Evolutionary conservation across 305 asterid species (phyloP), one percentile per base, ranked within the genome.

Genomic region (Plantago coronopus): DNA sequence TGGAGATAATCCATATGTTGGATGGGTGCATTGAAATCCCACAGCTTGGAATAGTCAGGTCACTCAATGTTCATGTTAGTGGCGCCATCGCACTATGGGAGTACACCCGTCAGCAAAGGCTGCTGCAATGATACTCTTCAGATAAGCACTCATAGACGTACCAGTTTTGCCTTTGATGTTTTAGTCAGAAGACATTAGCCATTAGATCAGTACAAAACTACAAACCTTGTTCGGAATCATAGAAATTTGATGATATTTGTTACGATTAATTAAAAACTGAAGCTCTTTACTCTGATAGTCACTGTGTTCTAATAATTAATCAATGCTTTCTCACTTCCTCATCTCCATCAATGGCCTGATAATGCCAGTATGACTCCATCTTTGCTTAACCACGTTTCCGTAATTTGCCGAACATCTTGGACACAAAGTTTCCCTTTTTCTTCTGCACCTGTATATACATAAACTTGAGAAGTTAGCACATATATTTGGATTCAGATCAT

Each of bases 11-110:
- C 73, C 98, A 88, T 72, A 76, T 86, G 70, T 64, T 88, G 79
- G 98, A 91, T 73, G 86, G 84, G 68, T 91, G 98, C 79, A 76
- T 91, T 20, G 98, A 91, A 74, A 91, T 91, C 59, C 98, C 97
- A 38, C 97, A 91, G 83, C 73, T 91, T 29, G 98, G 98, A 69
- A 75, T 91, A 14, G 93, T 91, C 64, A 77, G 98, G 68, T 91
- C 98, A 17, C 85, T 91, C 18, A 91, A 91, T 56, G 98, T 91
- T 64, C 98, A 91, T 72, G 98, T 91, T 62, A 91, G 97, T 57
- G 98, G 95, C 62, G 96, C 96, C 81, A 85, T 91, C 69, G 95
- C 98, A 17, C 88, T 88, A 40, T 86, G 98, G 98, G 98, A 91
- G 77, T 91, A 91, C 66, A 91, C 95, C 62, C 83, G 98, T 46